Base-by-base conservation (phyloP, 371 early-diverging fungal genomes). In the Neoconidiobolus thromboides region DNA sequence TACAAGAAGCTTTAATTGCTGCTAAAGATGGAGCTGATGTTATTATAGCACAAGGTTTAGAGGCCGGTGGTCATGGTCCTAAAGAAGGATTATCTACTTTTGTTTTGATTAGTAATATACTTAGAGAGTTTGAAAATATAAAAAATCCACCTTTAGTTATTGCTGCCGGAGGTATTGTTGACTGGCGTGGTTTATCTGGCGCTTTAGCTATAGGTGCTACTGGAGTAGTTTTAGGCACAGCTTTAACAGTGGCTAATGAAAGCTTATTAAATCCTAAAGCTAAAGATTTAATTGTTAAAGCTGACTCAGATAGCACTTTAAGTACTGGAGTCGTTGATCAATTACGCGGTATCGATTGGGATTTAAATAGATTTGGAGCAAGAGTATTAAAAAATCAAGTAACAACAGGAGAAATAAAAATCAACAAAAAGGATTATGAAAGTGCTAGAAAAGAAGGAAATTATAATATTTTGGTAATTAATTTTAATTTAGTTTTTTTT, bases 111-210 rank as follows among this genome's bases (percentile, higher is more conserved):
- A 26, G 26, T 26, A 26, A 26, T 26, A 26, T 26, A 26, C 26
- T 26, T 26, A 26, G 26, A 26, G 26, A 26, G 26, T 26, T 26
- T 26, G 26, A 26, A 26, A 26, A 26, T 26, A 26, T 26, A 26
- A 26, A 26, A 26, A 26, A 26, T 26, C 71, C 71, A 2, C 66
- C 67, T 14, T 84, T 84, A 9, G 79, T 83, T 59, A 63, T 89
- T 62, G 87, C 87, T 1, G 83, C 86, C 2, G 89, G 89, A 14
- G 90, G 90, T 37, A 77, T 89, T 61, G 82, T 81, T 47, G 80
- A 78, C 67, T 82, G 82, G 15, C 69, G 78, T 36, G 86, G 86
- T 54, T 71, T 84, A 42, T 81, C 76, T 41, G 85, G 84, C 10
- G 82, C 81, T 0, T 68, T 86, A 37, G 76, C 81, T 0, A 63